A percentile compares a stretch with the other conserved stretches of the same genome.
phyloP scores from a whole-genome alignment of 2,329 filamentous ascomycete genomes.

The Rugonectria rugulosa region DNA sequence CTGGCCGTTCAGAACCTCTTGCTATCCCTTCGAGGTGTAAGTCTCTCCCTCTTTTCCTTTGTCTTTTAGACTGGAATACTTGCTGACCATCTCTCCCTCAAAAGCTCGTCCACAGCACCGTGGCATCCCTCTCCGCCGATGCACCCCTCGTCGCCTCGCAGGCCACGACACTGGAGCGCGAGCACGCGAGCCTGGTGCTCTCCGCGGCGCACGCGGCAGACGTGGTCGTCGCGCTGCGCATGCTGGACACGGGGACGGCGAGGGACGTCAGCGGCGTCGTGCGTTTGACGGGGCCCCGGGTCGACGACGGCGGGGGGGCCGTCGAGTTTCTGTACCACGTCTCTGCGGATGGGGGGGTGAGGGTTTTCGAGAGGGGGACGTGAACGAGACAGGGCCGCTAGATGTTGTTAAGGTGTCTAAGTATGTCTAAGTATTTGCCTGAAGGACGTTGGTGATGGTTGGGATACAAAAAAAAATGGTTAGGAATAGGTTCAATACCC shows the following conservation, averaged over 20 bases:
- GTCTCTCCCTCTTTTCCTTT: slow-evolving; percentile 35
- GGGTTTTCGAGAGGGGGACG: slow-evolving; percentile 81
- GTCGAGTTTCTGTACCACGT: slow-evolving; percentile 85
- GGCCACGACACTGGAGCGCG: slow-evolving; percentile 71
- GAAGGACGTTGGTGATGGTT: no score
- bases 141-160: slow-evolving; percentile 70
- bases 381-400: slow-evolving; percentile 21
- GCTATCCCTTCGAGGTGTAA: slow-evolving; percentile 68
- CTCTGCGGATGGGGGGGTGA: slow-evolving; percentile 78
- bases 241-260: slow-evolving; percentile 87
- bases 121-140: slow-evolving; percentile 77
- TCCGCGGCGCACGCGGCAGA: slow-evolving; percentile 77
- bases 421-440: no score
- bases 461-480: no score
- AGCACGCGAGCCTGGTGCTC: slow-evolving; percentile 75
- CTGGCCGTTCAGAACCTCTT: slow-evolving; percentile 63
- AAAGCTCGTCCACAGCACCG: slow-evolving; percentile 68
- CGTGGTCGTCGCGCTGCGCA: slow-evolving; percentile 74
- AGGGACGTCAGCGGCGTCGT: slow-evolving; percentile 90
- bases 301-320: slow-evolving; percentile 56
- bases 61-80: neutral
- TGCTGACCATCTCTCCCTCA: slow-evolving; percentile 1
- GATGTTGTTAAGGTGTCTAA: no score
- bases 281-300: slow-evolving; percentile 66
- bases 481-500: no score